Percentiles rank a stretch among this genome's conserved stretches.
Evolutionary conservation across 2,329 filamentous ascomycete genomes (phyloP).

Genomic region (Coniochaeta prunicola): DNA sequence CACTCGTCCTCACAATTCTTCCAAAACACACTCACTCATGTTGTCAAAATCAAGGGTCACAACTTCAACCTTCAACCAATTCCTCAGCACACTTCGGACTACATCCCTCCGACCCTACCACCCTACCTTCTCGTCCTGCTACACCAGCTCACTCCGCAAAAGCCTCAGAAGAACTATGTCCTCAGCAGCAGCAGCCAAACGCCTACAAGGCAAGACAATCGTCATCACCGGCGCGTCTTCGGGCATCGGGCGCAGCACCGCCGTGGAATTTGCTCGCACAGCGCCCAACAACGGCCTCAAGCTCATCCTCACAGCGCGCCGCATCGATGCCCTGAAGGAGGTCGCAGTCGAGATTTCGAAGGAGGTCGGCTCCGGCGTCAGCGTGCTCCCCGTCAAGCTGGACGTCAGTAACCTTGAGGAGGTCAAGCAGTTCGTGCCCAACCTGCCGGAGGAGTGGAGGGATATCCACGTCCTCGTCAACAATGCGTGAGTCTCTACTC

Average conservation of each 20-base stretch:
- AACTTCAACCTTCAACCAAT: not conserved
- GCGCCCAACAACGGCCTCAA: conserved; percentile 65
- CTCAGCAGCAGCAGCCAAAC: conserved; percentile 64
- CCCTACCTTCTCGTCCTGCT: not conserved
- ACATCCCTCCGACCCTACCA: not conserved
- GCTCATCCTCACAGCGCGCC: conserved; percentile 81
- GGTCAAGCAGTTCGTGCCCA: conserved; percentile 63
- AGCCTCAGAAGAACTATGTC: conserved; percentile 31
- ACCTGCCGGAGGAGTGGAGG: conserved; percentile 73
- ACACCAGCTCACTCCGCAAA: not conserved
- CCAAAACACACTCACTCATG: not conserved
- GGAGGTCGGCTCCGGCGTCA: conserved; percentile 72
- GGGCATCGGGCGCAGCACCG: conserved; percentile 77
- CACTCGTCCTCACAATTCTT: not conserved
- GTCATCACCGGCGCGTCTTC: conserved; percentile 88
- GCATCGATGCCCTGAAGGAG: conserved; percentile 69
- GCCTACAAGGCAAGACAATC: conserved; percentile 88
- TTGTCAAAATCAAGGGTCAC: not conserved
- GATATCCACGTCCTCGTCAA: conserved; percentile 88
- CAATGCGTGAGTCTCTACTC: conserved; percentile 67
- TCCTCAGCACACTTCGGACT: not conserved
- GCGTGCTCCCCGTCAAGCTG: conserved; percentile 75
- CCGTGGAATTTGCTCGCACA: conserved; percentile 89
- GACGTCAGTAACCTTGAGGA: conserved; percentile 79
- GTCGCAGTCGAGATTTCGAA: conserved; percentile 68